Evolutionary conservation across 371 early-diverging fungal species (phyloP).

Genomic region (Umbelopsis sp.): DNA sequence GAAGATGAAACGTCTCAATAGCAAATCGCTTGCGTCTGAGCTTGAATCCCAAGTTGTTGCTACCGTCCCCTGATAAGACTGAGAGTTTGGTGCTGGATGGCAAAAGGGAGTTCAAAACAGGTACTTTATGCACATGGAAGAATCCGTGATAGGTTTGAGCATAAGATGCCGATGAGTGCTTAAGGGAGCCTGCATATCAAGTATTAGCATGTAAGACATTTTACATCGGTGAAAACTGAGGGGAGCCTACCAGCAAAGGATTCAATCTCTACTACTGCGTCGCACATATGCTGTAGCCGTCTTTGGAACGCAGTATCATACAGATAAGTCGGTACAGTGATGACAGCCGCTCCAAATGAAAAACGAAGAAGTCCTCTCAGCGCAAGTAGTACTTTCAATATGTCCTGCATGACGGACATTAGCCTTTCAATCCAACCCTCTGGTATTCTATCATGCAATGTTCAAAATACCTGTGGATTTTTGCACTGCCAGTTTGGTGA

Average conservation of each 20-base stretch:
- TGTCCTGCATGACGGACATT: conserved; percentile 40
- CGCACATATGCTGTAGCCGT: conserved; percentile 81
- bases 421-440: background rate
- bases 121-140: conserved; percentile 83
- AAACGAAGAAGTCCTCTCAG: conserved; percentile 79
- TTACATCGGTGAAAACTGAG: too few relatives aligned
- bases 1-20: conserved; percentile 90
- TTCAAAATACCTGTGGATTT: conserved; percentile 52
- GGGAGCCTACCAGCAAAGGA: conserved; percentile 80
- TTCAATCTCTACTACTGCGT: conserved; percentile 88
- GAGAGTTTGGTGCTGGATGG: conserved; percentile 75
- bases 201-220: background rate
- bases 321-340: conserved; percentile 83
- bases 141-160: conserved; percentile 87
- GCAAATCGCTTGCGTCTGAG: conserved; percentile 86
- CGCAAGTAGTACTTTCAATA: conserved; percentile 75
- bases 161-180: conserved; percentile 49
- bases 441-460: background rate
- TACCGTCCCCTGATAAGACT: conserved; percentile 62
- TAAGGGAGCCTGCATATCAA: conserved; percentile 43
- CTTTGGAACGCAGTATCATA: conserved; percentile 68
- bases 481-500: conserved; percentile 78
- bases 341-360: conserved; percentile 76
- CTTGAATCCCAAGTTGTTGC: conserved; percentile 83
- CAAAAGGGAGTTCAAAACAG: conserved; percentile 77